Conservation (phyloP, 2,329 filamentous ascomycete species). For the Talaromyces sp. region DNA sequence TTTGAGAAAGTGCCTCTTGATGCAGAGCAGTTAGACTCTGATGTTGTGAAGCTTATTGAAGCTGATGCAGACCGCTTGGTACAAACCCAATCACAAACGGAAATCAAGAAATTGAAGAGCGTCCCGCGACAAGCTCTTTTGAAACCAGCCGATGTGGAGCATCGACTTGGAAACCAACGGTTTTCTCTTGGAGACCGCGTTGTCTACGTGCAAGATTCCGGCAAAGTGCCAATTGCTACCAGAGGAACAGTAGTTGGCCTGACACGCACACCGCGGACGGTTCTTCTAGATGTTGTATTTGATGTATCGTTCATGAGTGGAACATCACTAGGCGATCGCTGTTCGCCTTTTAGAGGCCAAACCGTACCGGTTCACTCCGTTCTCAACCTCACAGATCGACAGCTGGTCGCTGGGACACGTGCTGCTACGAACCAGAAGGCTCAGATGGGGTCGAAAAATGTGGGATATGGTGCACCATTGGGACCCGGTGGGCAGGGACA, state of each 20-base stretch:
- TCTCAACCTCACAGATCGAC: conserved; percentile 76
- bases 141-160: conserved; percentile 93
- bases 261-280: conserved; percentile 75
- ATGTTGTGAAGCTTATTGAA: conserved; percentile 77
- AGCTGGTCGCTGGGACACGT: conserved; percentile 60
- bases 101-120: conserved; percentile 66
- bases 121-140: conserved; percentile 83
- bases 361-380: conserved; percentile 85
- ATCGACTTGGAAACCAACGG: conserved; percentile 76
- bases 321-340: conserved; percentile 82
- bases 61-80: conserved; percentile 62
- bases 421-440: conserved; percentile 40
- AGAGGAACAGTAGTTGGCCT: conserved; percentile 92
- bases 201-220: conserved; percentile 86
- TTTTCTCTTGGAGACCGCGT: conserved; percentile 86
- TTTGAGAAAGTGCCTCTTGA: conserved; percentile 96
- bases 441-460: conserved; percentile 45
- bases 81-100: conserved; percentile 47
- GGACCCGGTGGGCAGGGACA: conserved; percentile 58
- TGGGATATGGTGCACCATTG: conserved; percentile 52
- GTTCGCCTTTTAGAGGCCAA: conserved; percentile 87
- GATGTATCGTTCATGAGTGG: conserved; percentile 96
- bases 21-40: conserved; percentile 91
- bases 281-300: conserved; percentile 86
- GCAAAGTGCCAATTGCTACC: conserved; percentile 88